Conservation (phyloP, 1,139 yeast genomes). For the Candida glucosophila region DNA sequence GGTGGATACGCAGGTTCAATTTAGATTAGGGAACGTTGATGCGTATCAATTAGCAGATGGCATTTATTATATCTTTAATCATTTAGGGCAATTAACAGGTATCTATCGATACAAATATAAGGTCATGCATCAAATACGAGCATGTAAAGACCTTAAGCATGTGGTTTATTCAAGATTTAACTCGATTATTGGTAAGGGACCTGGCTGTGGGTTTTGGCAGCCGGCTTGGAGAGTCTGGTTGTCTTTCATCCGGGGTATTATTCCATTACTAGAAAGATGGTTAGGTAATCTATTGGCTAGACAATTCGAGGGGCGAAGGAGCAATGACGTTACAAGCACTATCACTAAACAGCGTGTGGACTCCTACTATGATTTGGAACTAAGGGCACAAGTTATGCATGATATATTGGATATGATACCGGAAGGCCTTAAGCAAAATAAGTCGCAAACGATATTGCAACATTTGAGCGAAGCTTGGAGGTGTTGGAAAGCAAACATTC, state of each 20-base stretch:
- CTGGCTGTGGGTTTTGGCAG: slow-evolving; percentile 99
- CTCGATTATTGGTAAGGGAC: slow-evolving; percentile 83
- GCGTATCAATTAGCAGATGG: slow-evolving; percentile 96
- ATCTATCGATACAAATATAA: slow-evolving; percentile 93
- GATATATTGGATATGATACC: slow-evolving; percentile 97
- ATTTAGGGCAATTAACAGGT: slow-evolving; percentile 92
- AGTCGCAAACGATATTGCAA: slow-evolving; percentile 80
- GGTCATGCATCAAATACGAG: slow-evolving; percentile 96
- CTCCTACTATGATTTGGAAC: slow-evolving; percentile 87
- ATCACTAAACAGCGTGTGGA: slow-evolving; percentile 94
- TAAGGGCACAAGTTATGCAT: slow-evolving; percentile 90
- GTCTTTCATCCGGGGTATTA: slow-evolving; percentile 84
- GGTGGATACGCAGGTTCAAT: slow-evolving; percentile 93
- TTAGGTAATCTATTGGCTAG: slow-evolving; percentile 83
- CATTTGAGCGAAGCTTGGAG: slow-evolving; percentile 98
- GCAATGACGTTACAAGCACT: slow-evolving; percentile 87
- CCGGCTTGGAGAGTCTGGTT: slow-evolving; percentile 99
- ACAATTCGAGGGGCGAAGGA: slow-evolving; percentile 92
- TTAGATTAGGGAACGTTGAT: slow-evolving; percentile 81
- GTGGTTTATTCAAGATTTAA: slow-evolving; percentile 81
- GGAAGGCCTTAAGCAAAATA: slow-evolving; percentile 82
- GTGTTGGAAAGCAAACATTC: slow-evolving; percentile 98
- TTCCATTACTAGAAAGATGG: slow-evolving; percentile 92
- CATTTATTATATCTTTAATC: slow-evolving; percentile 79
- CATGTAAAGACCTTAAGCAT: slow-evolving; percentile 92